Evolutionary conservation across 192 early-diverging fungal genomes (phyloP).

Genomic region (Jimgerdemannia flammicorona): DNA sequence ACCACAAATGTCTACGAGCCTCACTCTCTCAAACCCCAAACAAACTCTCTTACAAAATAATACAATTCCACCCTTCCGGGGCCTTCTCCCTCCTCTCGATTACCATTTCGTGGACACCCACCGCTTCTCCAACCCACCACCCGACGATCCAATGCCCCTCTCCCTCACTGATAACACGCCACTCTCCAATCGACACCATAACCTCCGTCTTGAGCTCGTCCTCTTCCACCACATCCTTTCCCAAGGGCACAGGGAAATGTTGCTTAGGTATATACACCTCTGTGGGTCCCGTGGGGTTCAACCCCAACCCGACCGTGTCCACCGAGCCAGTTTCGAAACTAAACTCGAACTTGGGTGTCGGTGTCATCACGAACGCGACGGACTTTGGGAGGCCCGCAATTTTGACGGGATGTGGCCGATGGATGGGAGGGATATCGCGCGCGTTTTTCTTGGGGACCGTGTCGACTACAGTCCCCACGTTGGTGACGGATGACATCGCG

Average conservation of each 20-base stretch:
- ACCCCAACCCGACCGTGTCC: not conserved
- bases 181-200: not conserved
- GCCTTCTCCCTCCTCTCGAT: not conserved
- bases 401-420: conserved; percentile 19
- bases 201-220: not conserved
- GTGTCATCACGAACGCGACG: conserved; percentile 6
- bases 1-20: too few species aligned
- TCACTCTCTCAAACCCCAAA: not conserved
- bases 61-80: not conserved
- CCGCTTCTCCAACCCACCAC: not conserved
- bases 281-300: conserved; percentile 21
- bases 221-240: not conserved
- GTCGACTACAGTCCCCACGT: not conserved
- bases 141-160: not conserved
- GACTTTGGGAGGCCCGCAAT: conserved; percentile 13
- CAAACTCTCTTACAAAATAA: not conserved
- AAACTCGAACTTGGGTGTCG: conserved; percentile 5
- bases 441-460: conserved; percentile 6
- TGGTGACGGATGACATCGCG: too few species aligned
- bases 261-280: conserved; percentile 45
- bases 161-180: not conserved
- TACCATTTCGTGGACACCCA: not conserved
- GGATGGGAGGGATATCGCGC: conserved; percentile 18
- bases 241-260: conserved; percentile 35
- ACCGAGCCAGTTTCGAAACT: conserved; percentile 3